Conservation (phyloP, 139 green algal genomes). For the Auxenochlorella protothecoides region DNA sequence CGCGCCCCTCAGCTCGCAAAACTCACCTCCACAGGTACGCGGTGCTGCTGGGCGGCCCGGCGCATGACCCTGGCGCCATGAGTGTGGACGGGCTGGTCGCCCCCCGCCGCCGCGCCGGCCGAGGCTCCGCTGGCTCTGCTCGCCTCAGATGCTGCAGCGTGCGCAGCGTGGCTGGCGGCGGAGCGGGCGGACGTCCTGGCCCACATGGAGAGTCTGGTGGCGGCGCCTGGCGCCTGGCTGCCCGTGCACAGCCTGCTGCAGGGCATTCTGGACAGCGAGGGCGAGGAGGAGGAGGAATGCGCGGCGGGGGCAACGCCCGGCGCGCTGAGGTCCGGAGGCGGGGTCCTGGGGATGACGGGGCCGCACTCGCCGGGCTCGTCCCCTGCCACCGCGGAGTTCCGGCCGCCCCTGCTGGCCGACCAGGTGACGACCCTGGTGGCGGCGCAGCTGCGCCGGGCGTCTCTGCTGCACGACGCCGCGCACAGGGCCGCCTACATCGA, state of each 20-base stretch:
- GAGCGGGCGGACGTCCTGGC: slow-evolving; percentile 28
- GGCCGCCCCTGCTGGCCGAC: slow-evolving; percentile 9
- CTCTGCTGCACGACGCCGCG: slow-evolving; percentile 2
- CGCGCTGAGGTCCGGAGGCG: too few species aligned
- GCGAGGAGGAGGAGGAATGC: not conserved
- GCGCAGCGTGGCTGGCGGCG: slow-evolving; percentile 24
- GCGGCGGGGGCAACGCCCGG: too few species aligned
- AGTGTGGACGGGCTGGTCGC: too few species aligned
- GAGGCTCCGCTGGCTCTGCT: not conserved
- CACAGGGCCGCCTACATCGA: not conserved
- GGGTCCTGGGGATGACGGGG: too few species aligned
- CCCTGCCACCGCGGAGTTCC: slow-evolving; percentile 10
- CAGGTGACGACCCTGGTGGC: slow-evolving; percentile 5
- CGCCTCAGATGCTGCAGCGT: not conserved
- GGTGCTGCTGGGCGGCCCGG: too few species aligned
- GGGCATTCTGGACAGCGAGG: not conserved
- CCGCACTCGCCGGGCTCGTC: too few species aligned
- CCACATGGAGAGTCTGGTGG: slow-evolving; percentile 15
- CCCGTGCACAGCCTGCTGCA: slow-evolving; percentile 7
- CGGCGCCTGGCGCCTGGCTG: slow-evolving; percentile 26
- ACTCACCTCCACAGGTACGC: too few species aligned
- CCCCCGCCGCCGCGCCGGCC: too few species aligned
- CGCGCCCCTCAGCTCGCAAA: too few species aligned
- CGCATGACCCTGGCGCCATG: too few species aligned
- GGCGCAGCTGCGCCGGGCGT: slow-evolving; percentile 6